Evolutionary conservation across 768 basidiomycete genomes (phyloP).

Genomic region (Mrakia gelida): DNA sequence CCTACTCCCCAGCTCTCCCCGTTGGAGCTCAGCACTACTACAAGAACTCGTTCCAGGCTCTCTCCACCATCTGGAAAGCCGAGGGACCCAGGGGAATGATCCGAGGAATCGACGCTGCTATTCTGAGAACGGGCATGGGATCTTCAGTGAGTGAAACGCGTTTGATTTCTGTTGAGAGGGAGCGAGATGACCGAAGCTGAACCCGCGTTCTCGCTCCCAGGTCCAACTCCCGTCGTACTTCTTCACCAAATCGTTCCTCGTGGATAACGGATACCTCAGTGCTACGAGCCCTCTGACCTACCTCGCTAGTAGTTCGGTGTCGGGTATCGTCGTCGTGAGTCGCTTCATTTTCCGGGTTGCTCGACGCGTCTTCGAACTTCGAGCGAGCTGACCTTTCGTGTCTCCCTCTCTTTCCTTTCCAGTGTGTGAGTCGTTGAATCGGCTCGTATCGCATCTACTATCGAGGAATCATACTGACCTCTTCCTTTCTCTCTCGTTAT

Average conservation of each 20-base stretch:
- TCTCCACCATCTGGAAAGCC: slow-evolving; percentile 68
- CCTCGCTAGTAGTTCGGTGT: slow-evolving; percentile 78
- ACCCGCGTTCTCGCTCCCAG: slow-evolving; percentile 42
- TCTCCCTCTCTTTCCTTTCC: neutral
- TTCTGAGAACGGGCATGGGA: slow-evolving; percentile 90
- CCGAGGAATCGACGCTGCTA: slow-evolving; percentile 78
- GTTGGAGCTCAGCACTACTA: slow-evolving; percentile 94
- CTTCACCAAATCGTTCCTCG: slow-evolving; percentile 77
- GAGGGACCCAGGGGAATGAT: slow-evolving; percentile 76
- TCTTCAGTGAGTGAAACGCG: slow-evolving; percentile 58
- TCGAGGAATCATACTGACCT: neutral
- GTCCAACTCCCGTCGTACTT: slow-evolving; percentile 96
- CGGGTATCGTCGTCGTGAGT: slow-evolving; percentile 85
- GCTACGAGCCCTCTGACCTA: slow-evolving; percentile 81
- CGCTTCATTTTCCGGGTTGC: neutral
- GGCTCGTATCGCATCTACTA: neutral
- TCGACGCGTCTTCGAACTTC: neutral
- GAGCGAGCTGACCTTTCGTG: neutral
- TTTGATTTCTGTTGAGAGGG: too few relatives aligned
- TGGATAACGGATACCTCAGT: slow-evolving; percentile 61
- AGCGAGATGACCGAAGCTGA: neutral
- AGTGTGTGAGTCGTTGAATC: neutral
- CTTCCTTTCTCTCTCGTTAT: neutral
- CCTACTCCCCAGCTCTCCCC: slow-evolving; percentile 89
- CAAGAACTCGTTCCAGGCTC: slow-evolving; percentile 73